A percentile compares a stretch with the other conserved stretches of the same genome.
phyloP scores from a whole-genome alignment of 2,329 filamentous ascomycete species.

The Botryosphaeria agaves region DNA sequence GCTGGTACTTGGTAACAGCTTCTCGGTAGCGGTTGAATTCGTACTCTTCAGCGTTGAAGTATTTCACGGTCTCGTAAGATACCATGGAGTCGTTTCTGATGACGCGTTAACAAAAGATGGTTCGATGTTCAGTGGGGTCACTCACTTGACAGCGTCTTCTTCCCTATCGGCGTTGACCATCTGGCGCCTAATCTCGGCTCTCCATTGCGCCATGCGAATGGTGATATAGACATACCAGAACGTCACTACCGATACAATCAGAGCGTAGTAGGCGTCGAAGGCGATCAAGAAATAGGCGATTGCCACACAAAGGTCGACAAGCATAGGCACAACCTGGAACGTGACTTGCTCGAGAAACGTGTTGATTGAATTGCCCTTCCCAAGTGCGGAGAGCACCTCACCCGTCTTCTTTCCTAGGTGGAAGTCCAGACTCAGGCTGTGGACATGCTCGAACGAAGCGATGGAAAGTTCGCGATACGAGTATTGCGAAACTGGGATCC shows the following conservation, averaged over 20 bases:
- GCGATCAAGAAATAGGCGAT: constrained; percentile 61
- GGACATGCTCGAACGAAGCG: constrained; percentile 92
- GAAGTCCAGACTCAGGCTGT: constrained; percentile 87
- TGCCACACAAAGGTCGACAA: constrained; percentile 74
- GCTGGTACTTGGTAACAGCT: constrained; percentile 39
- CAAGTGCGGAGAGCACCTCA: constrained; percentile 85
- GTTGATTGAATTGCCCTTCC: constrained; percentile 92
- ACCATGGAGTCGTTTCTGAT: constrained; percentile 81
- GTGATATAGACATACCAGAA: constrained; percentile 96
- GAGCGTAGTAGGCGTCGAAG: constrained; percentile 80
- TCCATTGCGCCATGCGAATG: constrained; percentile 85
- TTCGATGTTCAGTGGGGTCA: constrained; percentile 5
- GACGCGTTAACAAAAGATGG: constrained; percentile 8
- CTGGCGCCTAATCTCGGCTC: constrained; percentile 74
- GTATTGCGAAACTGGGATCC: constrained; percentile 95
- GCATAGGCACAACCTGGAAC: constrained; percentile 89
- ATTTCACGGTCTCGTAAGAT: constrained; percentile 73
- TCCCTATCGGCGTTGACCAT: constrained; percentile 93
- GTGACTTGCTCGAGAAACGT: constrained; percentile 92
- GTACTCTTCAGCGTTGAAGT: constrained; percentile 43
- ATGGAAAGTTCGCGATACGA: constrained; percentile 90
- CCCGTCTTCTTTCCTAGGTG: constrained; percentile 93
- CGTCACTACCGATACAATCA: constrained; percentile 77
- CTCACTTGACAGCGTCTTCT: constrained; percentile 82
- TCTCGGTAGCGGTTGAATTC: constrained; percentile 40